phyloP scores from a whole-genome alignment of 129 eudicot species.

The Pseudognaphalium luteoalbum region DNA sequence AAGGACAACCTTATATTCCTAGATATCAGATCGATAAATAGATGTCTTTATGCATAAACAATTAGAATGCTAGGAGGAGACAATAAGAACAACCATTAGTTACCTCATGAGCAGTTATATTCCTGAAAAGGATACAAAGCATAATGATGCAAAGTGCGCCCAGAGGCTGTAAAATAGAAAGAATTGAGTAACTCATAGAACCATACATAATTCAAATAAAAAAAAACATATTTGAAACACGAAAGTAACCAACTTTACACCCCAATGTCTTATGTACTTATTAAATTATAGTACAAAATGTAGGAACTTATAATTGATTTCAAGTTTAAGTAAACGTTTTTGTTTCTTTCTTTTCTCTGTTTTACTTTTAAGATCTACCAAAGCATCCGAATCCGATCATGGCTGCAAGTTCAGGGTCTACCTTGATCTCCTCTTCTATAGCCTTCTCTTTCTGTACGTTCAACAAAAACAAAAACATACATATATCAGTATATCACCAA shows the following conservation, averaged over 20 bases:
- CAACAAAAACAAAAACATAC: no score
- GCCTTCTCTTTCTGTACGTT: conserved; percentile 95
- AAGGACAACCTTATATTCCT: conserved; percentile 69
- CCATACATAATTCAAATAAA: no score
- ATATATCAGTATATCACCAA: no score
- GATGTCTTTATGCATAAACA: not conserved
- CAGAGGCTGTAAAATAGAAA: conserved; percentile 69
- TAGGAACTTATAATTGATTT: no score
- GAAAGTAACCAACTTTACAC: no score
- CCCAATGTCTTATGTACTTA: no score
- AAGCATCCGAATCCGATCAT: conserved; percentile 99
- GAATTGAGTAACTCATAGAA: not conserved
- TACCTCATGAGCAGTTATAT: conserved; percentile 84
- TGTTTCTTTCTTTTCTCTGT: not conserved
- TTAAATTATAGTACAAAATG: no score
- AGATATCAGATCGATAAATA: conserved; percentile 36
- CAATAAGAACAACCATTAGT: not conserved
- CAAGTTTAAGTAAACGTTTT: no score
- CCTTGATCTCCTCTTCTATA: conserved; percentile 73
- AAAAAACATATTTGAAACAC: no score
- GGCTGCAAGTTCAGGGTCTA: conserved; percentile 91
- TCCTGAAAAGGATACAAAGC: conserved; percentile 65
- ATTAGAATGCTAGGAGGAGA: not conserved
- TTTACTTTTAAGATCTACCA: conserved; percentile 63
- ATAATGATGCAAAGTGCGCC: conserved; percentile 83